A percentile compares a stretch with the other conserved stretches of the same genome.
These are phyloP conservation scores for Gloeostereum incarnatum DNA, from an alignment of 768 basidiomycete species.

Conservation along the genomic window DNA sequence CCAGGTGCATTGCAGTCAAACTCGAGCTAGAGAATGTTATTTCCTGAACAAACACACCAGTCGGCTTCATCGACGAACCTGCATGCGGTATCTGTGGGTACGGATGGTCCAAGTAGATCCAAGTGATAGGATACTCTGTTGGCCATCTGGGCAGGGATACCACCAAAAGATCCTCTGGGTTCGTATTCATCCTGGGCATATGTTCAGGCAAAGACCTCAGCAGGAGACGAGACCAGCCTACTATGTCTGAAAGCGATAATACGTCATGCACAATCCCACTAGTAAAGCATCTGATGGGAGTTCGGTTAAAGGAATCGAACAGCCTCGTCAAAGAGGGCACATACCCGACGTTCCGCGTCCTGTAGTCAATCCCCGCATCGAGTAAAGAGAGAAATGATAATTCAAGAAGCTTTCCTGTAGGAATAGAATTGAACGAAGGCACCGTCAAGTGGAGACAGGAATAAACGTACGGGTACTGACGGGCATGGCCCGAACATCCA, in stretches of 20 bases:
- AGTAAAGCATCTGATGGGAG: constrained; percentile 30
- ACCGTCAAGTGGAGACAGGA: too few species aligned
- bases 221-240: constrained; percentile 7
- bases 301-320: constrained; percentile 26
- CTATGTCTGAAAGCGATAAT: constrained; percentile 17
- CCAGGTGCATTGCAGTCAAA: constrained; percentile 37
- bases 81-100: constrained; percentile 41
- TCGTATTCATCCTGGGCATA: constrained; percentile 23
- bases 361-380: neutral
- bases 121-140: constrained; percentile 33
- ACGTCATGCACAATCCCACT: constrained; percentile 19
- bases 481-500: neutral
- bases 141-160: constrained; percentile 23
- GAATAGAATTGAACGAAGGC: too few species aligned
- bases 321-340: constrained; percentile 27
- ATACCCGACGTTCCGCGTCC: constrained; percentile 6
- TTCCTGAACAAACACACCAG: too few species aligned
- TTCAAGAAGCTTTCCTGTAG: neutral
- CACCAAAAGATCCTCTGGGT: constrained; percentile 22
- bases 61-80: too few species aligned
- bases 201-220: neutral
- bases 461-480: too few species aligned
- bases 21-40: too few species aligned
- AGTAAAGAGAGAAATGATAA: neutral
- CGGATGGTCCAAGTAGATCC: constrained; percentile 33